Conservation (phyloP, 2,329 filamentous ascomycete species). For the Pseudocercospora fijiensis region DNA sequence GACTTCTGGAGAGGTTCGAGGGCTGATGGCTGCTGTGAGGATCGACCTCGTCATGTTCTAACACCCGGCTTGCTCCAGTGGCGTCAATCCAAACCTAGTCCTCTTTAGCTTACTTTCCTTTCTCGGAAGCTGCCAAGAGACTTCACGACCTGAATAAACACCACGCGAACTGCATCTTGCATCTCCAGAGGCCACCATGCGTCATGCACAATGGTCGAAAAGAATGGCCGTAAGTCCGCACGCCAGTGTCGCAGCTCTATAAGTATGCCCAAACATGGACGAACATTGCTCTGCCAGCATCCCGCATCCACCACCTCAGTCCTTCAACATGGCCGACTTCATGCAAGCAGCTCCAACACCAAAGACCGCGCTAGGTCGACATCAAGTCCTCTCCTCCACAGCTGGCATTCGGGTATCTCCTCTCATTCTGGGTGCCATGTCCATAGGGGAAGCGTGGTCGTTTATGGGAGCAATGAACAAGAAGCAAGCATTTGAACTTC, state of each 20-base stretch:
- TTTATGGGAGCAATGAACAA: conserved; percentile 45
- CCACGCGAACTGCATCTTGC: neutral
- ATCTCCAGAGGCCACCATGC: neutral
- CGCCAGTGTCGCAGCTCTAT: neutral
- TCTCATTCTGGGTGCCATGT: conserved; percentile 55
- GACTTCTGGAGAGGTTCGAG: neutral
- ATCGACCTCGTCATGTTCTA: neutral
- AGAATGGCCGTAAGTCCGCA: neutral
- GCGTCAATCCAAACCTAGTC: neutral
- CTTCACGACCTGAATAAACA: neutral
- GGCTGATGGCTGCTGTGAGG: neutral
- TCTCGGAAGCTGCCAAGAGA: neutral
- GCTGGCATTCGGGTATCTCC: conserved; percentile 53
- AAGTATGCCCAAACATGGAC: neutral
- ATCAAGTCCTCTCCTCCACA: conserved; percentile 51
- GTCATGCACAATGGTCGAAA: neutral
- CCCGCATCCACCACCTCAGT: neutral
- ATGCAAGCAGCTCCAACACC: conserved; percentile 2
- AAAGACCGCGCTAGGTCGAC: conserved; percentile 23
- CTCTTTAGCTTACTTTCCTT: neutral
- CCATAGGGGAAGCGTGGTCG: conserved; percentile 52
- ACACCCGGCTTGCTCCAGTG: neutral
- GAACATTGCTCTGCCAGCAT: neutral
- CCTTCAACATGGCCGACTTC: neutral
- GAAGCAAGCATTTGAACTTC: conserved; percentile 31